Conservation (phyloP, 2,329 filamentous ascomycete genomes). For the Pseudocercospora pini-densiflorae region DNA sequence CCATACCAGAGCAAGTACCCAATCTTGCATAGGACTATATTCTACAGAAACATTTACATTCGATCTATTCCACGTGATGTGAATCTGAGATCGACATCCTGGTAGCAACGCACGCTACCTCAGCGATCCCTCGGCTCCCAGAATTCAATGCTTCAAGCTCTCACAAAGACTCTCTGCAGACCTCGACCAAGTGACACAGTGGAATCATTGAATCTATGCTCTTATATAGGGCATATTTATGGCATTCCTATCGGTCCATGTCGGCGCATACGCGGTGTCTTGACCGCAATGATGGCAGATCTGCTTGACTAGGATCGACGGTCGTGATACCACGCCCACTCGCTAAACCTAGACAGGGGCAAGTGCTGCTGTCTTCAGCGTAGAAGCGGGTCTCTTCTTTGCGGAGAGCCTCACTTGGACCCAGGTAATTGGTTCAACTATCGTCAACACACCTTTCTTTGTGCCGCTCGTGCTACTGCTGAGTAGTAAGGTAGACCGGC, state of each 20-base stretch:
- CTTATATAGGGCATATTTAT: too few relatives aligned
- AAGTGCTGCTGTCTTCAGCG: neutral
- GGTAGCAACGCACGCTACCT: too few relatives aligned
- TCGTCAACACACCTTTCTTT: neutral
- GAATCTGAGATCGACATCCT: neutral
- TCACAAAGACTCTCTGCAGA: neutral
- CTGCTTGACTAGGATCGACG: constrained; percentile 1
- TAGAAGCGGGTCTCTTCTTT: neutral
- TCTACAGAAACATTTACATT: neutral
- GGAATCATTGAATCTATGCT: neutral
- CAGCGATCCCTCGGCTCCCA: neutral
- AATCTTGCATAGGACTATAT: neutral
- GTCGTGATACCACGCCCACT: neutral
- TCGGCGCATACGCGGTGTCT: neutral
- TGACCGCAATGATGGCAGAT: neutral
- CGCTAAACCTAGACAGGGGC: neutral
- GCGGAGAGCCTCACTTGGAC: neutral
- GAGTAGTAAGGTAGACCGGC: neutral
- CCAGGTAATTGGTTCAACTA: constrained; percentile 1
- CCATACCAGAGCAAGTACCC: neutral
- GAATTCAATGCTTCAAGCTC: neutral
- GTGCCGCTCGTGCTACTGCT: neutral
- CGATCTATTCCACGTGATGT: neutral
- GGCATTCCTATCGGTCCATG: neutral
- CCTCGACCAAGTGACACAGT: neutral